A percentile compares a stretch with the other conserved stretches of the same genome.
Conservation (phyloP, 2,329 filamentous ascomycete species). For the Byssoonygena ceratinophila region DNA sequence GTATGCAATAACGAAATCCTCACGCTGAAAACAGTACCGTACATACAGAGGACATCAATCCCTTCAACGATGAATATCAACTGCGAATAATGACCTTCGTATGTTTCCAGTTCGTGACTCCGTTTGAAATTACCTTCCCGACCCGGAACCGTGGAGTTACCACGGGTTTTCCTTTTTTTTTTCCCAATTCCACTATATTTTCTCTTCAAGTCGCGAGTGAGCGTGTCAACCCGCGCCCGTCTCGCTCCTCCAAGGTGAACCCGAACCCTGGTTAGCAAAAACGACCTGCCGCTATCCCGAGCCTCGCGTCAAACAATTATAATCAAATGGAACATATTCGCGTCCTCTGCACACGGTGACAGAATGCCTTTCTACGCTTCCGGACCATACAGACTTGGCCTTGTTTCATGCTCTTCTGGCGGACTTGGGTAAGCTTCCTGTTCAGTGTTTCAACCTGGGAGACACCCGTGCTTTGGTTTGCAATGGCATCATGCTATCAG, state of each 20-base stretch:
- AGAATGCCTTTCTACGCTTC: not conserved
- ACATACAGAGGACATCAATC: no score
- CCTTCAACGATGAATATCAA: no score
- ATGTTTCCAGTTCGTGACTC: no score
- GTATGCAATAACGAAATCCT: no score
- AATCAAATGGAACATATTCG: no score
- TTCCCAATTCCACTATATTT: not conserved
- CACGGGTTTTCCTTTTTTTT: not conserved
- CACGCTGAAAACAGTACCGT: no score
- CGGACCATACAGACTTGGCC: not conserved
- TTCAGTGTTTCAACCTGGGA: constrained; percentile 6
- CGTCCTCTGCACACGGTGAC: no score
- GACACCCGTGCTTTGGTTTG: not conserved
- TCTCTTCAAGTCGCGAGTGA: not conserved
- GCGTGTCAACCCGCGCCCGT: not conserved
- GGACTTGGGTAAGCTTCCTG: not conserved
- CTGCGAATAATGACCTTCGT: no score
- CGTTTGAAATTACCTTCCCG: not conserved
- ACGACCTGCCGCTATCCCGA: not conserved
- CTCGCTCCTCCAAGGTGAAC: not conserved
- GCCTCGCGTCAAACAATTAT: constrained; percentile 2
- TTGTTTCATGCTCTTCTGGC: constrained; percentile 8
- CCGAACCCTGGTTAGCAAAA: not conserved
- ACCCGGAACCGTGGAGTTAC: not conserved
- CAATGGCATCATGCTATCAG: not conserved